Evolutionary conservation across 2,329 filamentous ascomycete species (phyloP).

Genomic region (Botryotinia globosa): DNA sequence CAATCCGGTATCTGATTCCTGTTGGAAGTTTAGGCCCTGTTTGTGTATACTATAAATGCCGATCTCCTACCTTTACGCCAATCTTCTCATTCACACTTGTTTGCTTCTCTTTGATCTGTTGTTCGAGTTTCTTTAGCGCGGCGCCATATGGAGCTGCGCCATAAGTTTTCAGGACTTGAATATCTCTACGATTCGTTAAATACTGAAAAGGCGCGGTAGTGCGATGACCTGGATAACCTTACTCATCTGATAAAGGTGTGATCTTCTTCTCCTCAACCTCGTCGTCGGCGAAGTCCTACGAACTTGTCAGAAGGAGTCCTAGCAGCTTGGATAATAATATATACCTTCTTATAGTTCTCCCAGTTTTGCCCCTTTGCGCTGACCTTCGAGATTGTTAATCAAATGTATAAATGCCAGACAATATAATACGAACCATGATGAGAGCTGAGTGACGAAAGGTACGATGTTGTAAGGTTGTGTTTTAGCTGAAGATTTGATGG

Average conservation of each 20-base stretch:
- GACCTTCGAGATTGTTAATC: conserved; percentile 11
- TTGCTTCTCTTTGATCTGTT: conserved; percentile 99
- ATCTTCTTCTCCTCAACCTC: conserved; percentile 99
- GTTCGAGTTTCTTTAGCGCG: conserved; percentile 93
- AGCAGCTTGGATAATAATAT: conserved; percentile 20
- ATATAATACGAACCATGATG: conserved; percentile 19
- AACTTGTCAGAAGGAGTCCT: conserved; percentile 17
- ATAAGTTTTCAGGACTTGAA: conserved; percentile 98
- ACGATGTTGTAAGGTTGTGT: background rate
- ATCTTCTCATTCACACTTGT: conserved; percentile 99
- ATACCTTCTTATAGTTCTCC: conserved; percentile 97
- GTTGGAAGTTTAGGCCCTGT: conserved; percentile 10
- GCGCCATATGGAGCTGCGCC: conserved; percentile 94
- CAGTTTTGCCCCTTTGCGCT: conserved; percentile 69
- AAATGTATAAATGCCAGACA: background rate
- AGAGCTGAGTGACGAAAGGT: conserved; percentile 5
- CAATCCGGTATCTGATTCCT: conserved; percentile 98
- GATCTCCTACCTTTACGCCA: conserved; percentile 63
- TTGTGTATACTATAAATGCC: background rate
- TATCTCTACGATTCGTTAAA: conserved; percentile 67
- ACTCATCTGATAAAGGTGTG: conserved; percentile 94
- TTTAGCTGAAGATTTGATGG: background rate
- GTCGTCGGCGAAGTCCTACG: conserved; percentile 73
- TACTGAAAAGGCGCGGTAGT: conserved; percentile 15
- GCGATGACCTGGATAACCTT: conserved; percentile 42